phyloP scores from a whole-genome alignment of 106 monocot species.

The Dendrobium chrysotoxum region DNA sequence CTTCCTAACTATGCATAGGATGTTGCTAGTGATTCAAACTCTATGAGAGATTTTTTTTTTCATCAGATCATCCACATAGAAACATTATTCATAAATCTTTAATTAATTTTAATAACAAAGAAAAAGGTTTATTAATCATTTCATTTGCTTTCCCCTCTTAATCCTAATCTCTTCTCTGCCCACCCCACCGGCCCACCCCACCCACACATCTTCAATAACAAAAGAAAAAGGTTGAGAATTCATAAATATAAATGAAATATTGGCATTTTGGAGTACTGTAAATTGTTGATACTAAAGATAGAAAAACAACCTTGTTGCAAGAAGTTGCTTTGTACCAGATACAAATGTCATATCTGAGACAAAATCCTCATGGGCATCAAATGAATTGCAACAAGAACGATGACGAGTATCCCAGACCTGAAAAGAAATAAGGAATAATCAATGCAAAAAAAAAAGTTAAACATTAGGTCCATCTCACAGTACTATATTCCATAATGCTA shows the following conservation, averaged over 20 bases:
- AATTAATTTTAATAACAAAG: neutral
- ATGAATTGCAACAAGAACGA: constrained; percentile 50
- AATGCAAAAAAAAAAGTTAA: constrained; percentile 1
- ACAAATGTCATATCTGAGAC: constrained; percentile 59
- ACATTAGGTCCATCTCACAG: neutral
- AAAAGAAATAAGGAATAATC: neutral
- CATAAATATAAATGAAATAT: neutral
- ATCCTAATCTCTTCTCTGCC: too few species aligned
- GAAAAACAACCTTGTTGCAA: constrained; percentile 44
- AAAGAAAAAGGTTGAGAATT: neutral
- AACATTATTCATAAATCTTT: neutral
- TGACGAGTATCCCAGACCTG: constrained; percentile 76
- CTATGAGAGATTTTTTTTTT: too few species aligned
- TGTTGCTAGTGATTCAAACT: too few species aligned
- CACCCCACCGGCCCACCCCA: too few species aligned
- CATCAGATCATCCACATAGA: too few species aligned
- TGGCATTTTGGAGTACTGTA: neutral
- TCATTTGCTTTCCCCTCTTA: too few species aligned
- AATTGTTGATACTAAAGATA: neutral
- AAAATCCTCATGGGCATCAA: constrained; percentile 57
- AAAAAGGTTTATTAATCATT: neutral
- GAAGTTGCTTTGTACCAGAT: constrained; percentile 33
- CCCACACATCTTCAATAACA: neutral
- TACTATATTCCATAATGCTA: neutral
- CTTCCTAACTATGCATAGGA: too few species aligned